Conservation (phyloP, 768 basidiomycete species). For the Daedaleopsis sinensis region DNA sequence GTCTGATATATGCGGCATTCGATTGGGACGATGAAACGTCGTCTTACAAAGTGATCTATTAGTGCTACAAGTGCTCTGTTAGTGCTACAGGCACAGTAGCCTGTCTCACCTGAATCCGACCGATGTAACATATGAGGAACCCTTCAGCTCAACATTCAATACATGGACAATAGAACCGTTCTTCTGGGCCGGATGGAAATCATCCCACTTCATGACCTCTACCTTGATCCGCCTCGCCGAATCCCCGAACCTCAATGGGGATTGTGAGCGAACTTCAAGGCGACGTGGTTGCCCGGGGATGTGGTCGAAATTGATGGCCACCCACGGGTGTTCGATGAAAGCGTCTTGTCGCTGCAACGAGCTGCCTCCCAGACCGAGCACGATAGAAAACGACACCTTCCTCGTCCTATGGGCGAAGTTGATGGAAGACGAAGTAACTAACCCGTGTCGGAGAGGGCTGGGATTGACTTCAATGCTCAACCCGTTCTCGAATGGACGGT, state of each 20-base stretch:
- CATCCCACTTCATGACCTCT: neutral
- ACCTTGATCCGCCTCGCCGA: neutral
- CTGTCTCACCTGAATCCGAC: no score
- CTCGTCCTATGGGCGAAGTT: no score
- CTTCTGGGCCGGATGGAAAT: neutral
- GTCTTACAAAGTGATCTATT: no score
- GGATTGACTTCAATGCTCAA: neutral
- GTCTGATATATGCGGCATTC: no score
- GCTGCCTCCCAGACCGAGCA: neutral
- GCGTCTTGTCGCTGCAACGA: neutral
- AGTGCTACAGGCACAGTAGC: no score
- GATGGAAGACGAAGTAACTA: neutral
- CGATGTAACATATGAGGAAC: neutral
- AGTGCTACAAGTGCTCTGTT: no score
- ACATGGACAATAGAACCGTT: neutral
- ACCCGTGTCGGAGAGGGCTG: neutral
- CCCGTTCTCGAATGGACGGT: neutral
- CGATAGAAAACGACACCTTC: neutral
- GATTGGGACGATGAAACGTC: no score
- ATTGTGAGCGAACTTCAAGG: neutral
- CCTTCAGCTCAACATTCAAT: neutral
- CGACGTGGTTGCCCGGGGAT: neutral
- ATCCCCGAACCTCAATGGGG: neutral
- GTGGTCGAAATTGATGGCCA: neutral
- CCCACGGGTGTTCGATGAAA: neutral